phyloP scores from a whole-genome alignment of 306 rosid species.

The Hippophae gyantsensis region DNA sequence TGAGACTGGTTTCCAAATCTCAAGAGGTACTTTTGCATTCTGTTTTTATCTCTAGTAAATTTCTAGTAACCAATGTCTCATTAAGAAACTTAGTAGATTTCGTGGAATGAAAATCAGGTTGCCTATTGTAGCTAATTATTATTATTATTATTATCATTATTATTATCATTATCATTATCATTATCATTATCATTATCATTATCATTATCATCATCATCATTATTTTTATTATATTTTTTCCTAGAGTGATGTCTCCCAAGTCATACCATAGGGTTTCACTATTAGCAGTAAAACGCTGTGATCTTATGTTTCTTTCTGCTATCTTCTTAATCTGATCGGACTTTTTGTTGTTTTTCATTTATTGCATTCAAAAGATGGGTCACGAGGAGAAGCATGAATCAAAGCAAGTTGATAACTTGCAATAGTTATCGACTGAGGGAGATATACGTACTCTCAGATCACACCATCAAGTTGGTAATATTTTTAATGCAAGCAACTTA shows the following conservation, averaged over 20 bases:
- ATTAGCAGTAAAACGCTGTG: neutral
- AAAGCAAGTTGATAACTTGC: conserved; percentile 3
- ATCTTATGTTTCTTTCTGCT: neutral
- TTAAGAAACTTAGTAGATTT: neutral
- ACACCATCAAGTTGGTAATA: neutral
- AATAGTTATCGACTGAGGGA: conserved; percentile 2
- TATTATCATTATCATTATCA: too few relatives aligned
- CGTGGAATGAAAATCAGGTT: neutral
- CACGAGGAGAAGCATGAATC: conserved; percentile 9
- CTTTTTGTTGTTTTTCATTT: neutral
- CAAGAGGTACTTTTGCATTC: conserved; percentile 30
- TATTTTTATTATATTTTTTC: neutral
- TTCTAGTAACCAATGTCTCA: neutral
- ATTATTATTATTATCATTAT: too few relatives aligned
- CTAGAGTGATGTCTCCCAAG: neutral
- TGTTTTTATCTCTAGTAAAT: conserved; percentile 2
- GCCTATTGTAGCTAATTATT: neutral
- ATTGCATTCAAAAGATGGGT: conserved; percentile 11
- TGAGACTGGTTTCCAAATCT: conserved; percentile 45
- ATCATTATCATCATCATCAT: too few relatives aligned
- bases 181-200: too few relatives aligned
- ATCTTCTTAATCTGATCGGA: neutral
- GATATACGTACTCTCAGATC: neutral
- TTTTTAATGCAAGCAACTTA: neutral
- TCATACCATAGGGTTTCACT: neutral